Evolutionary conservation across 177 flowering plant genomes (phyloP).

Genomic region (Vitis hybrid): DNA sequence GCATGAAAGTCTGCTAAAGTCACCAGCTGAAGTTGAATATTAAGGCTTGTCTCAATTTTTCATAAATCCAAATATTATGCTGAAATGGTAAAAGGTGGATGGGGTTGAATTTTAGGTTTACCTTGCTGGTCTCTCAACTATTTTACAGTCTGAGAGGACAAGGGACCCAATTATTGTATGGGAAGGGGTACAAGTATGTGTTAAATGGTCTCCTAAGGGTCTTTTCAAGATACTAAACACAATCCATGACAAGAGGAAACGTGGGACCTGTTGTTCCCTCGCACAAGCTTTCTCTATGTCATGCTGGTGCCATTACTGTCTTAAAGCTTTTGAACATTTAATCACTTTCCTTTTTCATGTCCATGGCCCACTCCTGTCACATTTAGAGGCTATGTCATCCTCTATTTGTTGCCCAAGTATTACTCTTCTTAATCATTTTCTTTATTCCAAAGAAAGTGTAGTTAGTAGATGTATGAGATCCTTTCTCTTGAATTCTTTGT

Average conservation of each 20-base stretch:
- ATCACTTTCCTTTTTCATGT: slow-evolving; percentile 1
- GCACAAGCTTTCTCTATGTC: background rate
- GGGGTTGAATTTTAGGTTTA: background rate
- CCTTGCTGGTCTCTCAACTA: background rate
- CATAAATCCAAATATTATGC: too few species aligned
- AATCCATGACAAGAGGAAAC: slow-evolving; percentile 8
- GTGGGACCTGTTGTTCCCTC: slow-evolving; percentile 16
- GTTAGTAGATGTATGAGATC: too few species aligned
- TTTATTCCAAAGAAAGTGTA: background rate
- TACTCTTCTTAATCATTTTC: background rate
- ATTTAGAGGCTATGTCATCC: background rate
- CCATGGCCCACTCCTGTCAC: background rate
- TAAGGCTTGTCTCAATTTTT: background rate
- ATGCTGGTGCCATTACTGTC: slow-evolving; percentile 5
- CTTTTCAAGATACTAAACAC: slow-evolving; percentile 10
- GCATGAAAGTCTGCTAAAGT: too few species aligned
- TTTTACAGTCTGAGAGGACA: background rate
- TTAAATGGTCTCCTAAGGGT: background rate
- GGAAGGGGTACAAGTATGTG: background rate
- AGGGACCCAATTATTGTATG: slow-evolving; percentile 3
- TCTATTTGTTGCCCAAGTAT: background rate
- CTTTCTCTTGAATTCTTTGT: too few species aligned
- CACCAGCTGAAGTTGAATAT: background rate
- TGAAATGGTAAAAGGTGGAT: too few species aligned
- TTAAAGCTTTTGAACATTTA: slow-evolving; percentile 11